phyloP scores from a whole-genome alignment of 371 early-diverging fungal species.

The Thermomucor indicae-seudaticae region DNA sequence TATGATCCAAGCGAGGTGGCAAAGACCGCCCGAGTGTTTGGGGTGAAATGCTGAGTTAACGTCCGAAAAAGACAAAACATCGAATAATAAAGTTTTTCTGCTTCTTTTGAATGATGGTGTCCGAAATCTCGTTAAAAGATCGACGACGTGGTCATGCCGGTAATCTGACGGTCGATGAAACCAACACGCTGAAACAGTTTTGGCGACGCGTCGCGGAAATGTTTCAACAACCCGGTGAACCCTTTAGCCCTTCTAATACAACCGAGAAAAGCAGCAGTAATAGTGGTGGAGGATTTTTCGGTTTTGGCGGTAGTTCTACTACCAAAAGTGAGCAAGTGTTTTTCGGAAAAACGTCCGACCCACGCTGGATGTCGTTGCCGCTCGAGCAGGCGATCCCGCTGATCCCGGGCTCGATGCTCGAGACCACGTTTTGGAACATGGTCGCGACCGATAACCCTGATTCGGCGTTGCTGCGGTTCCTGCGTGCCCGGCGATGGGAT shows the following conservation, averaged over 20 bases:
- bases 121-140: constrained; percentile 5
- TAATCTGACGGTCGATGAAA: constrained; percentile 46
- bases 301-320: constrained; percentile 26
- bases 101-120: constrained; percentile 2
- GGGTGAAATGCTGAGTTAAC: no score
- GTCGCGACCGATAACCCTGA: constrained; percentile 68
- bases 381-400: constrained; percentile 37
- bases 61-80: no score
- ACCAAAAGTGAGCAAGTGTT: constrained; percentile 35
- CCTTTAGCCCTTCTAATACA: neutral
- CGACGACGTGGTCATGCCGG: constrained; percentile 31
- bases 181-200: constrained; percentile 41
- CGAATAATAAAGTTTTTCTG: no score
- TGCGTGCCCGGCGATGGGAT: constrained; percentile 81
- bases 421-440: constrained; percentile 50
- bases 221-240: constrained; percentile 32
- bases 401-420: constrained; percentile 31
- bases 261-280: neutral
- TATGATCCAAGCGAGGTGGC: no score
- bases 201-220: constrained; percentile 51
- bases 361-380: constrained; percentile 29
- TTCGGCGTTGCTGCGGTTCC: constrained; percentile 59
- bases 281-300: constrained; percentile 24
- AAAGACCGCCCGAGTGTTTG: no score
- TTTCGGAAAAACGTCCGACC: constrained; percentile 42